Base-by-base conservation (phyloP, 2,329 filamentous ascomycete species). In the Fusarium zealandicum region DNA sequence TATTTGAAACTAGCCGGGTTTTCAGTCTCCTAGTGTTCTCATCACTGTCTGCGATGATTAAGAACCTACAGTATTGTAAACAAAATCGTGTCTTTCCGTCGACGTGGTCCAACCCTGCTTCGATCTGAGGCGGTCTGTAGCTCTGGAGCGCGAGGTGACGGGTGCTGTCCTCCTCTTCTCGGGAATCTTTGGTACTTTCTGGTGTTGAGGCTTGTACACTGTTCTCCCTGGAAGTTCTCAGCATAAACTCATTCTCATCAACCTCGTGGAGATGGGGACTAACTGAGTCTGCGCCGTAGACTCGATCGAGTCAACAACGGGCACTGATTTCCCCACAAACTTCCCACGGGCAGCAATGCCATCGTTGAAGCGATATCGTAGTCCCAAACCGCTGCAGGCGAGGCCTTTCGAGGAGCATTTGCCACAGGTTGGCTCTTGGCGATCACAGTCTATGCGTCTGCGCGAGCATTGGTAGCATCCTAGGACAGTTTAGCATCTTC, bases 401-500 rank as follows among this genome's bases (percentile, higher is more conserved):
- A 66, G 38, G 1, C 63, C 63, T 31, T 64, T 65, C n/a, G 51
- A 22, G 1, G 44, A 31, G 1, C 63, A 65, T 37, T 65, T 65
- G n/a, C 44, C 57, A n/a, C 63, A 65, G 5, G 41, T 49, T 6
- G 63, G 63, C 11, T 62, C 52, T 40, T 47, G 42, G n/a, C 63
- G 54, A 8, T 65, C 63, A 13, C 63, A 65, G n/a, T 65, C 63
- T 51, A 65, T 66, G 25, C 63, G 63, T 4, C 63, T 54, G 6
- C 60, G 63, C 4, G 63, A 65, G 12, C 63, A 65, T 38, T 65
- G 60, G 11, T 65, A 65, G 5, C 63, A 65, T 5, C 63, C 63
- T 65, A 6, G 6, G 5, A 2, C n/a, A 0, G 5, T 18, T 61
- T 5, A 54, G 32, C 2, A 10, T 1, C 1, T 2, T 13, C 10